phyloP scores from a whole-genome alignment of 176 grass and related monocot genomes.

The Rhynchospora breviuscula region DNA sequence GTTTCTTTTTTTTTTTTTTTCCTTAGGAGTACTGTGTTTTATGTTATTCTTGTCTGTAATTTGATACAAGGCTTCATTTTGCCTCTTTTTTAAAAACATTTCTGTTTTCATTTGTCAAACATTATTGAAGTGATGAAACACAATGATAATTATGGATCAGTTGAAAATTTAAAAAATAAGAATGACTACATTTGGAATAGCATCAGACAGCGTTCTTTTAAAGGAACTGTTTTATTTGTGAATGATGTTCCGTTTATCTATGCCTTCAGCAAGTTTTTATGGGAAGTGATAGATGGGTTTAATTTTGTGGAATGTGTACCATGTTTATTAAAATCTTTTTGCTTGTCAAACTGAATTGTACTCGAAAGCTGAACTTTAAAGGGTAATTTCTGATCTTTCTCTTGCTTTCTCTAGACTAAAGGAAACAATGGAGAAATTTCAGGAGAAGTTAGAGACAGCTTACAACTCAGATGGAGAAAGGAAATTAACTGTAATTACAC shows the following conservation, averaged over 20 bases:
- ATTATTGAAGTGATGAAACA: not conserved
- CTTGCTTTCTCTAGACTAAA: constrained; percentile 43
- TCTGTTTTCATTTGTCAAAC: not conserved
- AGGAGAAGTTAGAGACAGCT: constrained; percentile 66
- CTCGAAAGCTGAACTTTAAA: not conserved
- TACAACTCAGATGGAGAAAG: constrained; percentile 60
- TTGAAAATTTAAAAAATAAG: not conserved
- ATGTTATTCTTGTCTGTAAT: not conserved
- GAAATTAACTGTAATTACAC: constrained; percentile 85
- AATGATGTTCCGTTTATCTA: not conserved
- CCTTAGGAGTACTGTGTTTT: not conserved
- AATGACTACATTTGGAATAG: not conserved
- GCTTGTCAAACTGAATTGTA: not conserved
- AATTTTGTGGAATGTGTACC: not conserved
- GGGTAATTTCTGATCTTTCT: not conserved
- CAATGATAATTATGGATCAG: not conserved
- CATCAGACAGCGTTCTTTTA: not conserved
- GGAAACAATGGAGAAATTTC: constrained; percentile 66
- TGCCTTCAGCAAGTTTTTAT: not conserved
- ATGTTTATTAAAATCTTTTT: not conserved
- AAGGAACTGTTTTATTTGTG: not conserved
- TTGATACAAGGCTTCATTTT: not conserved
- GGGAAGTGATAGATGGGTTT: not conserved
- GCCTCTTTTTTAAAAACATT: not conserved
- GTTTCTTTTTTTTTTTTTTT: not conserved